Evolutionary conservation across 2,329 filamentous ascomycete species (phyloP).

Genomic region (Xylariales sp.): DNA sequence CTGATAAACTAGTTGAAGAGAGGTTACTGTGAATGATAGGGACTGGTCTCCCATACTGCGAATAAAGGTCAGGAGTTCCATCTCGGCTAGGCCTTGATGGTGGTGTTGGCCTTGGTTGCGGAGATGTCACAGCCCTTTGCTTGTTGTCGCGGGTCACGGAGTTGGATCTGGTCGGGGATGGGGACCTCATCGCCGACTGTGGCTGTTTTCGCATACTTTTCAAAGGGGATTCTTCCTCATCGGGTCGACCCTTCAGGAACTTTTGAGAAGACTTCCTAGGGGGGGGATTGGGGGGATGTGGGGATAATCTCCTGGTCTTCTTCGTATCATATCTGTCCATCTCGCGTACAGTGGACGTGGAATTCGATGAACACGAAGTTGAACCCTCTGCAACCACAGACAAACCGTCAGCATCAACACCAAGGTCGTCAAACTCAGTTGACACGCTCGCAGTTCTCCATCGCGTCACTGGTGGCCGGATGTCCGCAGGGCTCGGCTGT

Average conservation of each 20-base stretch:
- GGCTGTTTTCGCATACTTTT: slow-evolving; percentile 29
- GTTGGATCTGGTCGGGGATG: slow-evolving; percentile 27
- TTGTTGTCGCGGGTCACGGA: slow-evolving; percentile 18
- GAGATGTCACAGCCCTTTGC: slow-evolving; percentile 19
- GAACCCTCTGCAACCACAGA: slow-evolving; percentile 65
- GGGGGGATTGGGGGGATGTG: slow-evolving; percentile 55
- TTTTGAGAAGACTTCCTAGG: slow-evolving; percentile 59
- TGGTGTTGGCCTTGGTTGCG: slow-evolving; percentile 32
- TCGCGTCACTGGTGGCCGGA: slow-evolving; percentile 56
- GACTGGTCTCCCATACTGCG: slow-evolving; percentile 45
- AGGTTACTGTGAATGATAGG: slow-evolving; percentile 61
- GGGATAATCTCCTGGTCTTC: slow-evolving; percentile 38
- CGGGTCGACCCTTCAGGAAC: slow-evolving; percentile 34
- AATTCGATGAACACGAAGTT: slow-evolving; percentile 69
- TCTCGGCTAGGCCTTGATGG: slow-evolving; percentile 65
- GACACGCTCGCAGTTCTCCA: slow-evolving; percentile 52
- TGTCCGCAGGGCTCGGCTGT: slow-evolving; percentile 51
- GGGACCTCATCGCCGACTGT: slow-evolving; percentile 22
- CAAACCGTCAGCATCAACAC: slow-evolving; percentile 51
- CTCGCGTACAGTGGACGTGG: slow-evolving; percentile 63
- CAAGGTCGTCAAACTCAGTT: slow-evolving; percentile 41
- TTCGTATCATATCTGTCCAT: slow-evolving; percentile 42
- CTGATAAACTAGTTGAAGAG: slow-evolving; percentile 42
- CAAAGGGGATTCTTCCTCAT: slow-evolving; percentile 32
- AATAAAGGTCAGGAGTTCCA: slow-evolving; percentile 58